Conservation (phyloP, 805 yeast genomes). For the Metschnikowia kofuensis region DNA sequence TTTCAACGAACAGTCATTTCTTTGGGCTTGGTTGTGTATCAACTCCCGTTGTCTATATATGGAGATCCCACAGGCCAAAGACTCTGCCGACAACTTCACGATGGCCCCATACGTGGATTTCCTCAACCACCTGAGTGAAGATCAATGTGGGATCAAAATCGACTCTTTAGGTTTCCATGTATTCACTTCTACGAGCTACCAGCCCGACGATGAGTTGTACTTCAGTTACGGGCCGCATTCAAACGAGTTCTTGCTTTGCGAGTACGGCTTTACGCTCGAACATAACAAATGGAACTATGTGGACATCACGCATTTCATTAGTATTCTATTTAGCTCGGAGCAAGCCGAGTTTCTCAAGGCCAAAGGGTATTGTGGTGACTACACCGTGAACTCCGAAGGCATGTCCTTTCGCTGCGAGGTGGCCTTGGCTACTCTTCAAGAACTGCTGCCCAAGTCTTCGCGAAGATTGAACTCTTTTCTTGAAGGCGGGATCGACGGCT, state of each 20-base stretch:
- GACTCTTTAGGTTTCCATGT: slow-evolving; percentile 54
- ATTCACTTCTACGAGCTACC: slow-evolving; percentile 26
- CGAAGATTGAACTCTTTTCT: slow-evolving; percentile 35
- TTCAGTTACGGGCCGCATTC: slow-evolving; percentile 88
- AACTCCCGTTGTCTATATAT: slow-evolving; percentile 89
- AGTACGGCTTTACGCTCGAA: slow-evolving; percentile 74
- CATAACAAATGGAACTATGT: slow-evolving; percentile 67
- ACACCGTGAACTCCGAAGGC: slow-evolving; percentile 52
- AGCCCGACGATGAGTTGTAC: slow-evolving; percentile 53
- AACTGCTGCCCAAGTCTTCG: slow-evolving; percentile 27
- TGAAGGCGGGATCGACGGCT: slow-evolving; percentile 50
- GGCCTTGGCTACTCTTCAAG: slow-evolving; percentile 62
- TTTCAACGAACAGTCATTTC: slow-evolving; percentile 28
- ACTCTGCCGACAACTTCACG: slow-evolving; percentile 67
- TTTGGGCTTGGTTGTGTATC: slow-evolving; percentile 82
- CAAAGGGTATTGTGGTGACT: slow-evolving; percentile 67
- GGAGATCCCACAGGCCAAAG: slow-evolving; percentile 55
- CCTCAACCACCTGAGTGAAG: slow-evolving; percentile 65
- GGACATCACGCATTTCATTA: slow-evolving; percentile 53
- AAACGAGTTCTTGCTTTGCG: slow-evolving; percentile 76
- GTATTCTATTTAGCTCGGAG: slow-evolving; percentile 27
- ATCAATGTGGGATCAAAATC: slow-evolving; percentile 51
- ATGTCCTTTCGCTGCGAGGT: slow-evolving; percentile 73
- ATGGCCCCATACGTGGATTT: slow-evolving; percentile 91
- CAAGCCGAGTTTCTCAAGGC: slow-evolving; percentile 48